A percentile compares a stretch with the other conserved stretches of the same genome.
These are phyloP conservation scores for Bonia amplexicaulis DNA, from an alignment of 176 grass and related monocot genomes.

Conservation along the genomic window DNA sequence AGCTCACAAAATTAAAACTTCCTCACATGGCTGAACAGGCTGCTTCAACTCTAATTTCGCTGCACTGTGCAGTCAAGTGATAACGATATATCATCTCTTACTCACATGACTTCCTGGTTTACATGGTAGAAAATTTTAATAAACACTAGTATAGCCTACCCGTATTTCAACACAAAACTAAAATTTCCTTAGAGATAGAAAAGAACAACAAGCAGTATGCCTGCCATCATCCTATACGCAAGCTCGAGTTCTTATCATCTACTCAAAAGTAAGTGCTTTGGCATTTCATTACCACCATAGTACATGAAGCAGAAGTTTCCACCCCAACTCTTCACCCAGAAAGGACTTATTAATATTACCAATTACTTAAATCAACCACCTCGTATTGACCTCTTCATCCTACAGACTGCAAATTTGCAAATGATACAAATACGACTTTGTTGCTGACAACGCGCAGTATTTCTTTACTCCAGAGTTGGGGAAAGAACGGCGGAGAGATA, in stretches of 20 bases:
- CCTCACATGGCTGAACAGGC: not conserved
- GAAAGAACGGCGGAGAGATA: not conserved
- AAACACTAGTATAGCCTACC: no score
- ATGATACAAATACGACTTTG: not conserved
- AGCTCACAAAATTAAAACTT: not conserved
- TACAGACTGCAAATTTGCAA: not conserved
- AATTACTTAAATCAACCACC: not conserved
- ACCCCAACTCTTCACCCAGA: not conserved
- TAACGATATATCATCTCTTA: no score
- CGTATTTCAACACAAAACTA: not conserved
- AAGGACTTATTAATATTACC: not conserved
- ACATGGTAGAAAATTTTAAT: no score
- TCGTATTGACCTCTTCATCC: not conserved
- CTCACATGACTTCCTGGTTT: no score
- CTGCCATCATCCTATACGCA: not conserved
- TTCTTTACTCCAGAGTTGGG: no score
- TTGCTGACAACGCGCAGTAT: no score
- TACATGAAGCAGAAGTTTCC: not conserved
- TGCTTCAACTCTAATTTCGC: no score
- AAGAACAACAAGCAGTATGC: not conserved
- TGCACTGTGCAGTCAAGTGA: no score
- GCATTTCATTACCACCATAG: not conserved
- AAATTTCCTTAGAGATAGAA: not conserved
- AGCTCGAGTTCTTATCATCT: not conserved
- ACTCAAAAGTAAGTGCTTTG: not conserved